Evolutionary conservation across 2,329 filamentous ascomycete species (phyloP).

Genomic region (Plenodomus biglobosus): DNA sequence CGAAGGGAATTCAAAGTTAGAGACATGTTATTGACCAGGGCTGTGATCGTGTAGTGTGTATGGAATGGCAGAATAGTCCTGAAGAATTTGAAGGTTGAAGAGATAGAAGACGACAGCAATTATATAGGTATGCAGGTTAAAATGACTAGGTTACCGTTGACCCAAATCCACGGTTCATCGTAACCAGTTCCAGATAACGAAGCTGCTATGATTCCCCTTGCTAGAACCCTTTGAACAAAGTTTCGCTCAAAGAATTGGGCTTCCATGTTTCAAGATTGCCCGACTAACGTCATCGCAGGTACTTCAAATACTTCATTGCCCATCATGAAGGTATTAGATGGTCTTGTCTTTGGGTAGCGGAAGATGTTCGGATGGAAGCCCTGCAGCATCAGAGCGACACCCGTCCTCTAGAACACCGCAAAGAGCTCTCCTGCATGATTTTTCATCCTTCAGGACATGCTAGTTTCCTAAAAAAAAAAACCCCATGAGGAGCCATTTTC

Average conservation of each 20-base stretch:
- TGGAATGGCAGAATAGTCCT: not conserved
- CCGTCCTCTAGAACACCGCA: too few species aligned
- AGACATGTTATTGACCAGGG: not conserved
- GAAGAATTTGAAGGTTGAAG: not conserved
- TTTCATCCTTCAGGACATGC: not conserved
- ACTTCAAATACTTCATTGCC: too few species aligned
- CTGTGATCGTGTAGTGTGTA: not conserved
- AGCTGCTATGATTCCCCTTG: not conserved
- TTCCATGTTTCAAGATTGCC: not conserved
- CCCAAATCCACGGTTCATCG: not conserved
- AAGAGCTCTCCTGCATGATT: not conserved
- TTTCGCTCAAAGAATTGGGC: not conserved
- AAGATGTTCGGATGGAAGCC: too few species aligned
- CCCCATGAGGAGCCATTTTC: not conserved
- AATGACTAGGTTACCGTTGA: not conserved
- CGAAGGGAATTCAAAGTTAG: not conserved
- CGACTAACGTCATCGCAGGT: not conserved
- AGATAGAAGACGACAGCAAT: not conserved
- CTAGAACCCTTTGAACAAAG: not conserved
- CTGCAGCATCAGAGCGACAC: too few species aligned
- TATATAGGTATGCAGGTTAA: slow-evolving; percentile 1
- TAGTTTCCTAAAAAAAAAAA: too few species aligned
- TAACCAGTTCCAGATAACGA: not conserved
- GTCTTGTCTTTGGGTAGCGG: too few species aligned
- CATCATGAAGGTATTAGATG: too few species aligned